phyloP scores from a whole-genome alignment of 2,329 filamentous ascomycete species.

The Cercospora canescens region DNA sequence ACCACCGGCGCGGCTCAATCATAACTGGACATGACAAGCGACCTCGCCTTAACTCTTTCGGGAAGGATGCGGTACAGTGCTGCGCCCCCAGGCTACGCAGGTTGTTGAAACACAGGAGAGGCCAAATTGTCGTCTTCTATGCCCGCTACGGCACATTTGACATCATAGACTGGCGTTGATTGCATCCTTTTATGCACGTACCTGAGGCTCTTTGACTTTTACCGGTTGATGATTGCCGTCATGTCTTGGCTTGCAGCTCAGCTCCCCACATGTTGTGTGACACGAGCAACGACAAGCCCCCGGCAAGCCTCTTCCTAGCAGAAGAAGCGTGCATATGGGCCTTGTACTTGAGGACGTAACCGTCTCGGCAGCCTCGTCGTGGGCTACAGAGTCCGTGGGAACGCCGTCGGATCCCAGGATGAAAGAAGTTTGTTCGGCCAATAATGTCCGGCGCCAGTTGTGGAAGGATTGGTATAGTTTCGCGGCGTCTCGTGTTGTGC shows the following conservation, averaged over 20 bases:
- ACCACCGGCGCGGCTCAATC: background rate
- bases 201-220: background rate
- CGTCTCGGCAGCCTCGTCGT: background rate
- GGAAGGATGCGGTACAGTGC: background rate
- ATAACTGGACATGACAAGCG: background rate
- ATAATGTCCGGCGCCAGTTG: background rate
- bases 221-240: background rate
- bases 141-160: background rate
- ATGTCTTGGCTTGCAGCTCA: background rate
- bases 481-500: background rate
- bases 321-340: background rate
- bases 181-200: background rate
- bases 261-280: background rate
- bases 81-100: background rate
- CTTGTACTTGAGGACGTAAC: background rate
- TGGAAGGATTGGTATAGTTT: conserved; percentile 8
- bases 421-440: background rate
- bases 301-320: background rate
- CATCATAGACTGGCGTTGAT: background rate
- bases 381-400: background rate
- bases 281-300: background rate
- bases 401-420: background rate
- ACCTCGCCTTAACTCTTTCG: background rate
- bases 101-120: background rate
- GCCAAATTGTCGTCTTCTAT: background rate